phyloP scores from a whole-genome alignment of 805 yeast genomes.

The Sugiyamaella qingdaonensis region DNA sequence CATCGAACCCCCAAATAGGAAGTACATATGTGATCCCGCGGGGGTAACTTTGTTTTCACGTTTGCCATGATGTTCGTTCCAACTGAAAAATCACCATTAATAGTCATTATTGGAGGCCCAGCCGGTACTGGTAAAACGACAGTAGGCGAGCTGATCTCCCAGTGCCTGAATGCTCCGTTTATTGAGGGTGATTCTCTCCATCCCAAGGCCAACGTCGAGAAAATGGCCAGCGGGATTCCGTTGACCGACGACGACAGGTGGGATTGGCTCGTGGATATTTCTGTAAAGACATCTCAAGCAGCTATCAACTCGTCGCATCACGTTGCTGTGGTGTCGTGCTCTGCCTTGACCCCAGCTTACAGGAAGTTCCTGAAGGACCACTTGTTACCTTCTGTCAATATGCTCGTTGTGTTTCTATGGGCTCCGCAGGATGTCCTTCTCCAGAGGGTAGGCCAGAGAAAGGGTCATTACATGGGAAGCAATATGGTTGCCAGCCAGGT shows the following conservation, averaged over 20 bases:
- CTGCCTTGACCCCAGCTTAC: slow-evolving; percentile 73
- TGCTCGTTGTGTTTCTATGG: slow-evolving; percentile 63
- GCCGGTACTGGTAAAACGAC: slow-evolving; percentile 96
- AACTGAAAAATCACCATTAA: slow-evolving; percentile 1
- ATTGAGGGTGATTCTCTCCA: slow-evolving; percentile 86
- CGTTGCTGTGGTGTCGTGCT: slow-evolving; percentile 67
- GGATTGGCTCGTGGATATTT: slow-evolving; percentile 72
- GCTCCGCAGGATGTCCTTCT: slow-evolving; percentile 59
- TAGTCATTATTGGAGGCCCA: slow-evolving; percentile 78
- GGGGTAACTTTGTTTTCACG: neutral
- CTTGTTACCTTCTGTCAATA: slow-evolving; percentile 29
- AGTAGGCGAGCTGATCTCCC: slow-evolving; percentile 52
- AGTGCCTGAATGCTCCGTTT: slow-evolving; percentile 48
- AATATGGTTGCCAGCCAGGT: slow-evolving; percentile 80
- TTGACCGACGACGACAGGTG: slow-evolving; percentile 86
- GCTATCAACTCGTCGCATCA: slow-evolving; percentile 22
- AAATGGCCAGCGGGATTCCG: slow-evolving; percentile 80
- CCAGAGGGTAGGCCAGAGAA: slow-evolving; percentile 57
- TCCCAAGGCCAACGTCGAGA: slow-evolving; percentile 65
- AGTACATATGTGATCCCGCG: neutral
- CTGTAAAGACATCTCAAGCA: slow-evolving; percentile 36
- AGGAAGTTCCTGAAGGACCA: slow-evolving; percentile 54
- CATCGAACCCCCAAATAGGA: neutral
- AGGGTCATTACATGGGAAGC: slow-evolving; percentile 82
- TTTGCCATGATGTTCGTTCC: neutral